Evolutionary conservation across 2,329 filamentous ascomycete species (phyloP), one percentile per base, ranked within the genome.

Genomic region (Diplodia scrobiculata): DNA sequence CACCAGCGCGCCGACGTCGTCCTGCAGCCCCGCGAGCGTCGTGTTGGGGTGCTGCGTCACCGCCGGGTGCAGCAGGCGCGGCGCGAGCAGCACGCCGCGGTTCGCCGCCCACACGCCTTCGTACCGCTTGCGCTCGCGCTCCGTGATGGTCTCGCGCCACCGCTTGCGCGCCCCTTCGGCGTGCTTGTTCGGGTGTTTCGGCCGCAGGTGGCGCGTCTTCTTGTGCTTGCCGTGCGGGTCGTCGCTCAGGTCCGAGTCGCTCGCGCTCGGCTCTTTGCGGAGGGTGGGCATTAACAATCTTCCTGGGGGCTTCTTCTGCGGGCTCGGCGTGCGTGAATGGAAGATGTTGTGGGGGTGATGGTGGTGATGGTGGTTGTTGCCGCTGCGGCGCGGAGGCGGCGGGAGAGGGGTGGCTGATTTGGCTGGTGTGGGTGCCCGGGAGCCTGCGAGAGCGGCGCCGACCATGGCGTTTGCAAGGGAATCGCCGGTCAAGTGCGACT

Each of bases 61-160:
- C 21, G 2, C 3, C 38, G 55, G 55, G 7, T 34, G 68, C 66
- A 38, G 58, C 69, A 5, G 69, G 6, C 27, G 25, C 17, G 45
- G 58, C 11, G 74, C 68, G 29, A 76, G 72, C 54, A 76, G 71
- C 0, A 87, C 67, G 0, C 91, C 91, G 58, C 87, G 86, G 72
- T 95, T 95, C 50, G 90, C 91, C 1, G 91, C 91, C 90, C 91
- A 95, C 1, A 95, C 85, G 2, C 89, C 91, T 75, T 94, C 91
- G 75, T 95, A 95, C 1, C 91, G 84, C 72, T 90, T 90, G n/a
- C 89, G 82, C 73, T 95, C 90, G 5, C 86, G 81, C 55, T 86
- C 84, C 0, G 89, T 91, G 50, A 95, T 85, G 68, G 87, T 83
- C 70, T 93, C 90, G 50, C 90, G 85, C 91, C 91, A 95, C 6